A percentile compares a stretch with the other conserved stretches of the same genome.
These are phyloP conservation scores for Sclerotinia sclerotiorum DNA, from an alignment of 2,329 filamentous ascomycete genomes.

Conservation along the genomic window DNA sequence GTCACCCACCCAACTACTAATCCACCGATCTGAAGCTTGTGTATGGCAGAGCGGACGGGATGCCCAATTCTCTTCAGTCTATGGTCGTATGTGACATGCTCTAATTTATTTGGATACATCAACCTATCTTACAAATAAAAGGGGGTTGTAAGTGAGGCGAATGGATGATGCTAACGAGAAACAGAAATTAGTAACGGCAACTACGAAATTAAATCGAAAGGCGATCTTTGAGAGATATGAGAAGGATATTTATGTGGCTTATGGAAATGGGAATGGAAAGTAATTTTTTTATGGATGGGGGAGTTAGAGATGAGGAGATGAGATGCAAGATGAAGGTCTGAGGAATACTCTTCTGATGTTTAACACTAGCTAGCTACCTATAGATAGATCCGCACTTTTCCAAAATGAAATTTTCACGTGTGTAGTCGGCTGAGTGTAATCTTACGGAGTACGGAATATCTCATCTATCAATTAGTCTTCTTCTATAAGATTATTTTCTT, in stretches of 20 bases:
- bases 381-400: no score
- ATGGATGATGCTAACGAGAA: background rate
- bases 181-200: constrained; percentile 20
- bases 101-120: accelerated
- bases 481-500: no score
- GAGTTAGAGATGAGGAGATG: background rate
- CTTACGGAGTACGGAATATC: no score
- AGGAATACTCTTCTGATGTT: no score
- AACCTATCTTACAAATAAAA: no score
- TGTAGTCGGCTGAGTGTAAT: no score
- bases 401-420: no score
- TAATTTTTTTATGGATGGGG: no score
- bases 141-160: no score
- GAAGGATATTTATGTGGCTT: constrained; percentile 13
- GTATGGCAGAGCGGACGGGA: constrained; percentile 13
- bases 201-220: constrained; percentile 19
- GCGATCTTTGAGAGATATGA: constrained; percentile 20
- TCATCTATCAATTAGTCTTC: no score
- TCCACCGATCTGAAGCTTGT: constrained; percentile 12
- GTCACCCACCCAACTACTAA: constrained; percentile 12
- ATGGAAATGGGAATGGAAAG: background rate
- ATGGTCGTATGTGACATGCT: background rate
- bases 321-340: background rate
- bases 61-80: constrained; percentile 14
- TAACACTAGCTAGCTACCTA: no score